Base-by-base conservation (phyloP, 345 rosid genomes). In the Corchorus olitorius region DNA sequence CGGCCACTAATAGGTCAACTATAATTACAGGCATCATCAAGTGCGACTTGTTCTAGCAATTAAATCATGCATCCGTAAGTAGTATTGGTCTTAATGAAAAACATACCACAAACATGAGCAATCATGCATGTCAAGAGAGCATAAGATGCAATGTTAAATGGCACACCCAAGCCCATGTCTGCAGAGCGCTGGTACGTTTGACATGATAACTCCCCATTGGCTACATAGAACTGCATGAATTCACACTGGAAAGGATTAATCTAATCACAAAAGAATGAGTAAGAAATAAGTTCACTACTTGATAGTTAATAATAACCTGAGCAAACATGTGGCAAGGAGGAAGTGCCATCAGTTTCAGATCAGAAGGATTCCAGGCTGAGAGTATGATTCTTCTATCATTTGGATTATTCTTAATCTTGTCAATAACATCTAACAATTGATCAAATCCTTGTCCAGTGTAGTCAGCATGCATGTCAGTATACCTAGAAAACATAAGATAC, bases 281-380 rank as follows among this genome's bases (percentile, higher is more conserved):
- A 12, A 52, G 48, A n/a, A 3, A 49, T 16, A n/a, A 74, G n/a
- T 22, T 35, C 67, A 74, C 35, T 19, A 49, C 45, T 12, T 37
- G 46, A 46, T 45, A 58, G 45, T 37, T 59, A 39, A 33, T 10
- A 72, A 77, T 73, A 75, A 91, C 98, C 90, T 95, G 99, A 50
- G 96, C 93, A 89, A 94, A 97, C 98, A 97, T 92, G 86, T 97
- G 97, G 86, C 99, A 94, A 48, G 99, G 99, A 75, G 97, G 99
- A 78, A 97, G 97, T 33, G 98, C 98, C 98, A 97, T 92, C 81
- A 86, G 68, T 81, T 94, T 89, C 66, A 94, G 89, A 81, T 92
- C 98, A 83, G 97, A 74, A 78, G 99, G 99, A 83, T 97, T 97
- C 97, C 97, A 97, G 81, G 99, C 97, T 4, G 98, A 94, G 71